A percentile compares a stretch with the other conserved stretches of the same genome.
phyloP scores from a whole-genome alignment of 441 rosid species.

The Corymbia calophylla region DNA sequence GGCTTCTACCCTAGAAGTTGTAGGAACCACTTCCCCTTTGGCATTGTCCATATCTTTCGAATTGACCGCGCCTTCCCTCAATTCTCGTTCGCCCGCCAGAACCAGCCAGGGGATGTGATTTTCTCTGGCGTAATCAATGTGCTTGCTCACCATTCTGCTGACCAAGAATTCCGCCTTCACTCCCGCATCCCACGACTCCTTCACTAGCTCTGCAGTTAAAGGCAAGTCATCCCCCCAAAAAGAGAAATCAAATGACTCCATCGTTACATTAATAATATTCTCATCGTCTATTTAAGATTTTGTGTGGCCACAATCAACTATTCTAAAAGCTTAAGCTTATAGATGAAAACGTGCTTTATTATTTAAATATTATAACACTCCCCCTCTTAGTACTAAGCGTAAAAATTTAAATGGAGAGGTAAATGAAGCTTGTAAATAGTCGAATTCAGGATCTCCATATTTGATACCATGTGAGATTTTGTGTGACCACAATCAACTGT shows the following conservation, averaged over 20 bases:
- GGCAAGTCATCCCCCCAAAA: slow-evolving; percentile 22
- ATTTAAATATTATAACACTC: too few relatives aligned
- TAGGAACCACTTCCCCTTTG: slow-evolving; percentile 33
- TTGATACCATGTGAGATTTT: too few relatives aligned
- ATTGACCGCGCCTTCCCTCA: slow-evolving; percentile 50
- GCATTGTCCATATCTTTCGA: slow-evolving; percentile 48
- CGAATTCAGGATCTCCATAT: too few relatives aligned
- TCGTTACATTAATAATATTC: neutral
- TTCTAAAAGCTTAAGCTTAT: too few relatives aligned
- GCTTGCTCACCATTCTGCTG: slow-evolving; percentile 55
- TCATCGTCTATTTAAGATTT: neutral
- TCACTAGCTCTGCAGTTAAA: slow-evolving; percentile 54
- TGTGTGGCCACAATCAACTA: too few relatives aligned
- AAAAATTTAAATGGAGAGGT: too few relatives aligned
- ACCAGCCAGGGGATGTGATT: slow-evolving; percentile 64
- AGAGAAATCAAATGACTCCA: neutral
- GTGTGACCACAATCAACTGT: too few relatives aligned
- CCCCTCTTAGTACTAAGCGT: too few relatives aligned
- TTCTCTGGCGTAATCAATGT: slow-evolving; percentile 39
- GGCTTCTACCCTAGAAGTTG: slow-evolving; percentile 6
- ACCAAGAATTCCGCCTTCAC: slow-evolving; percentile 62
- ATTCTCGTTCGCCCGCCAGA: slow-evolving; percentile 59
- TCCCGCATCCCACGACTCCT: slow-evolving; percentile 53
- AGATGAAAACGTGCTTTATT: too few relatives aligned
- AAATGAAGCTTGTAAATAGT: too few relatives aligned